These are phyloP conservation scores for Pleurotus eryngii DNA, from an alignment of 768 basidiomycete species.

Conservation along the genomic window DNA sequence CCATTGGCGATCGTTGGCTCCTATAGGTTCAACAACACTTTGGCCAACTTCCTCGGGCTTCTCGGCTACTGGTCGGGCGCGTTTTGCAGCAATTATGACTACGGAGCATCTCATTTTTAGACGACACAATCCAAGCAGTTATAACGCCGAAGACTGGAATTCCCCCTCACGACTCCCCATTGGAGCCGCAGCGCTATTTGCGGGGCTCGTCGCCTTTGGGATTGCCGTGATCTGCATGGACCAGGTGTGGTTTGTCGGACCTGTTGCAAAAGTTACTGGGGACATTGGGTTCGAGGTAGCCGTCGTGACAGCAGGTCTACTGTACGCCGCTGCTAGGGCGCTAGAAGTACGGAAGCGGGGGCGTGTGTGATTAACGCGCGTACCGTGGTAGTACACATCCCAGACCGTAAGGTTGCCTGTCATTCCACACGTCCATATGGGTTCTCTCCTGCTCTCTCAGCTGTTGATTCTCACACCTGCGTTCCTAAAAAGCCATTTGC, in stretches of 20 bases:
- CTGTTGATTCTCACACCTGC: no score
- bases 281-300: slow-evolving; percentile 85
- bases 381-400: no score
- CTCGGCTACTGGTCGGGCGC: slow-evolving; percentile 68
- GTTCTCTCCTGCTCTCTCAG: no score
- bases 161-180: slow-evolving; percentile 52
- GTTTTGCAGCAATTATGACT: slow-evolving; percentile 62
- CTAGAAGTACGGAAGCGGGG: slow-evolving; percentile 37
- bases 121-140: slow-evolving; percentile 43
- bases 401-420: no score
- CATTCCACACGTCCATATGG: no score
- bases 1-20: slow-evolving; percentile 73
- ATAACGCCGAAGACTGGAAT: slow-evolving; percentile 60
- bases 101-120: slow-evolving; percentile 72
- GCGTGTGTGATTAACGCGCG: no score
- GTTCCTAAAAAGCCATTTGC: no score
- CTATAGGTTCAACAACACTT: slow-evolving; percentile 65
- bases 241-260: slow-evolving; percentile 76
- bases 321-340: slow-evolving; percentile 57
- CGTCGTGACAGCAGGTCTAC: slow-evolving; percentile 46
- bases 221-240: slow-evolving; percentile 67
- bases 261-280: slow-evolving; percentile 64
- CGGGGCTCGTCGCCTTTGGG: slow-evolving; percentile 50
- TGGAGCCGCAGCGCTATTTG: slow-evolving; percentile 62
- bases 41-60: slow-evolving; percentile 74